Evolutionary conservation across 805 yeast genomes (phyloP).

Genomic region (Metschnikowia lunata): DNA sequence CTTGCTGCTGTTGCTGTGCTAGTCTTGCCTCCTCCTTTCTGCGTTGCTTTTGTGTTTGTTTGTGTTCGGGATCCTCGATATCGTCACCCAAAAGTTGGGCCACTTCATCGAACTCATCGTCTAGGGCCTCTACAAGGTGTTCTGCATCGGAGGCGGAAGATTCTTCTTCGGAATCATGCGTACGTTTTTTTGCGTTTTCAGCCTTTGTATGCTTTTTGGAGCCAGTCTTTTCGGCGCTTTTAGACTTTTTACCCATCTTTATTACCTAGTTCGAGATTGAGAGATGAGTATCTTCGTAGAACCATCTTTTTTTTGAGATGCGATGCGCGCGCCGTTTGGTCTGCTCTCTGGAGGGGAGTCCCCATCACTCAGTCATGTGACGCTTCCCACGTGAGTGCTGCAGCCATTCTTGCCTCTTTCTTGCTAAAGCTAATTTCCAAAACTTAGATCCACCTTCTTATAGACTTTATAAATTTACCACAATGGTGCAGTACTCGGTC

Average conservation of each 20-base stretch:
- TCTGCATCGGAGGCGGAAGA: slow-evolving; percentile 24
- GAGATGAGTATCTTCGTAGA: too few species aligned
- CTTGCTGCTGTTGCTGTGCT: slow-evolving; percentile 21
- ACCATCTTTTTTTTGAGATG: slow-evolving; percentile 11
- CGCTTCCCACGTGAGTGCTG: too few species aligned
- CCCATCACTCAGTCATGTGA: too few species aligned
- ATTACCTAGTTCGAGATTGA: too few species aligned
- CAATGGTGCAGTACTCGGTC: slow-evolving; percentile 42
- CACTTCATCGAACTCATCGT: slow-evolving; percentile 55
- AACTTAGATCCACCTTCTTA: too few species aligned
- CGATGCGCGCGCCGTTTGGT: slow-evolving; percentile 8
- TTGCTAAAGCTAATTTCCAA: too few species aligned
- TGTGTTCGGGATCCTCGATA: slow-evolving; percentile 38
- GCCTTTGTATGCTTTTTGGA: background rate
- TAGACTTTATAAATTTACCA: background rate
- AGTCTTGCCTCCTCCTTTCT: slow-evolving; percentile 16
- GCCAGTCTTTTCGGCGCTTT: slow-evolving; percentile 1
- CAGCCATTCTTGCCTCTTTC: too few species aligned
- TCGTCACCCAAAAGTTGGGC: slow-evolving; percentile 48
- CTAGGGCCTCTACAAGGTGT: slow-evolving; percentile 50
- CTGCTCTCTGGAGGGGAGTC: too few species aligned
- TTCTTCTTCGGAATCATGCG: slow-evolving; percentile 27
- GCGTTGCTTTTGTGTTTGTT: slow-evolving; percentile 19
- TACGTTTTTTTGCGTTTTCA: slow-evolving; percentile 16
- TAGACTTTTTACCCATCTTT: slow-evolving; percentile 6